These are phyloP conservation scores for Phaeotremella fagi DNA, from an alignment of 768 basidiomycete species.

Conservation along the genomic window DNA sequence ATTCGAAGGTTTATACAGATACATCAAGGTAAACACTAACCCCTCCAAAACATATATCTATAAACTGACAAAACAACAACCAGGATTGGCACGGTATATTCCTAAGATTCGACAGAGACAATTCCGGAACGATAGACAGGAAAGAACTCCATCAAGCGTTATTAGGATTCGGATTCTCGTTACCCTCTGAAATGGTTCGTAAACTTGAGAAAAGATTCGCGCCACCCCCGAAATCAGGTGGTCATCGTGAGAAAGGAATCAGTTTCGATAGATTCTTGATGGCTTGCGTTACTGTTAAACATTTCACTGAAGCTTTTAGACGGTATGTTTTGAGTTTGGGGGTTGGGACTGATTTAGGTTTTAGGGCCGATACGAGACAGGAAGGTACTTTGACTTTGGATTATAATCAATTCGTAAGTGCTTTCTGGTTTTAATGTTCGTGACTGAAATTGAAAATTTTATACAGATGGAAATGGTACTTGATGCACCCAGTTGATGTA, in stretches of 20 bases:
- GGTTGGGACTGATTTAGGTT: not conserved
- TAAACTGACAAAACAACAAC: not conserved
- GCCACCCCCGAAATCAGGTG: slow-evolving; percentile 27
- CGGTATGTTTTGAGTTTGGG: slow-evolving; percentile 20
- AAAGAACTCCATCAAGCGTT: slow-evolving; percentile 47
- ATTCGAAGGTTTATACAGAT: slow-evolving; percentile 46
- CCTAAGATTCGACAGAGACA: slow-evolving; percentile 47
- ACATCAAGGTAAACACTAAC: slow-evolving; percentile 38
- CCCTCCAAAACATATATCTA: not conserved
- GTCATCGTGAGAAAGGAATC: slow-evolving; percentile 24
- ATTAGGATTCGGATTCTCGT: slow-evolving; percentile 45
- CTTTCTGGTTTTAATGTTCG: not conserved
- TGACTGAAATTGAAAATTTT: slow-evolving; percentile 3
- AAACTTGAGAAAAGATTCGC: slow-evolving; percentile 47
- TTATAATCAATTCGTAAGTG: slow-evolving; percentile 46
- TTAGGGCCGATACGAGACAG: slow-evolving; percentile 32
- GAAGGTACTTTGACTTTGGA: slow-evolving; percentile 43
- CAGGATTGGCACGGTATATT: slow-evolving; percentile 49
- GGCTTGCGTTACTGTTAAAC: slow-evolving; percentile 50
- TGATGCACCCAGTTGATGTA: slow-evolving; percentile 34
- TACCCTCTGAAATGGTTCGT: slow-evolving; percentile 45
- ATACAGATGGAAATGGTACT: slow-evolving; percentile 44
- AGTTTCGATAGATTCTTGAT: slow-evolving; percentile 48
- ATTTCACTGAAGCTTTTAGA: slow-evolving; percentile 47
- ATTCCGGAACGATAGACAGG: slow-evolving; percentile 45